Conservation (phyloP, 176 grass and related monocot species). For the Paspalum vaginatum region DNA sequence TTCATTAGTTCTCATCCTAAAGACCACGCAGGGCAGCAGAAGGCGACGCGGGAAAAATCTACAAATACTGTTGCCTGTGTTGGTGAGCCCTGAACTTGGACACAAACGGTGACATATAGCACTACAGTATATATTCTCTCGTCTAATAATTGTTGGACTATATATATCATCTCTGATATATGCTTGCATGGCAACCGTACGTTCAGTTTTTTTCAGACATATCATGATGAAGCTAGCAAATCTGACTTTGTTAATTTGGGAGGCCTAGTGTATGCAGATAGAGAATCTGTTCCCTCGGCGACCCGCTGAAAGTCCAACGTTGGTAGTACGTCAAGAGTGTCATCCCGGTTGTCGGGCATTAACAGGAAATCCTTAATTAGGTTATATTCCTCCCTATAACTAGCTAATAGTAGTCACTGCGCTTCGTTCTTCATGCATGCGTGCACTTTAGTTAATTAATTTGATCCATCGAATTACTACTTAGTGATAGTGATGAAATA, state of each 20-base stretch:
- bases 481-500: not conserved
- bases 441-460: not conserved
- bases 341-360: constrained; percentile 41
- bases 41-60: not conserved
- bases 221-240: not conserved
- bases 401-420: not conserved
- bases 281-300: constrained; percentile 34
- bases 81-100: not conserved
- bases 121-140: not conserved
- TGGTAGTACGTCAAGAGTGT: not conserved
- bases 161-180: too few relatives aligned
- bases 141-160: not conserved
- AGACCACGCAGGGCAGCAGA: not conserved
- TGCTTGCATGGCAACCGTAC: not conserved
- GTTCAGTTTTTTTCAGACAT: not conserved
- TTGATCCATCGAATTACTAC: not conserved
- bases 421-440: not conserved
- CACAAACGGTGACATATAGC: not conserved
- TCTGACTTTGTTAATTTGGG: constrained; percentile 28
- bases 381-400: not conserved
- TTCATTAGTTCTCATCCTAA: not conserved
- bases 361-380: constrained; percentile 16
- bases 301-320: constrained; percentile 3
- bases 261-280: not conserved
- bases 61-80: too few relatives aligned